Conservation (phyloP, 2,329 filamentous ascomycete species). For the Metarhizium brunneum region DNA sequence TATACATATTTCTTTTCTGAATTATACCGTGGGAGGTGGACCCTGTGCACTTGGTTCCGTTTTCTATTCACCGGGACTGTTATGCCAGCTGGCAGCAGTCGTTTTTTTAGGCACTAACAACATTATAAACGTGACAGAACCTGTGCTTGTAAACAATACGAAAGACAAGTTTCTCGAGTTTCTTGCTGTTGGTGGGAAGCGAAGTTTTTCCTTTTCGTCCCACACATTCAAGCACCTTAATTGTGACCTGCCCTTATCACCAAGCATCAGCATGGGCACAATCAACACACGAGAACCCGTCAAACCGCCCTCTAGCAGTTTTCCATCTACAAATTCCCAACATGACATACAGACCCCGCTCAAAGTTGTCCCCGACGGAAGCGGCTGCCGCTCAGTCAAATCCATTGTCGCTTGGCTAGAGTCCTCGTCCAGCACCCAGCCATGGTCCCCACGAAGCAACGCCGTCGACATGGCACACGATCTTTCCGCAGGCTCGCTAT, state of each 20-base stretch:
- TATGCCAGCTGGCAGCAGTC: neutral
- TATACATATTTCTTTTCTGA: neutral
- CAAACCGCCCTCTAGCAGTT: slow-evolving; percentile 16
- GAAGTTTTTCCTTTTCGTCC: neutral
- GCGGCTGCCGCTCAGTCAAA: slow-evolving; percentile 16
- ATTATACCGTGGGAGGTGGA: neutral
- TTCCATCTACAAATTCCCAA: slow-evolving; percentile 19
- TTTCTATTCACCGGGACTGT: neutral
- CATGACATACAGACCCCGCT: slow-evolving; percentile 6
- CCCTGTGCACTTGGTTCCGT: neutral
- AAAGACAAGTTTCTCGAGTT: neutral
- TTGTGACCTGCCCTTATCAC: too few species aligned
- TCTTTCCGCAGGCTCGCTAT: slow-evolving; percentile 2
- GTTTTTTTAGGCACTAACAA: neutral
- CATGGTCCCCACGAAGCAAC: neutral
- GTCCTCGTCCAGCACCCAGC: slow-evolving; percentile 9
- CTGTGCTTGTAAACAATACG: neutral
- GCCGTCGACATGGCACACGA: neutral
- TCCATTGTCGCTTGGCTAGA: slow-evolving; percentile 24
- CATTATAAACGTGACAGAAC: neutral
- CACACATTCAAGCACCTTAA: neutral
- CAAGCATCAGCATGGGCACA: slow-evolving; percentile 5
- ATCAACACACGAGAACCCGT: slow-evolving; percentile 9
- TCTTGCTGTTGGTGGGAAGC: neutral
- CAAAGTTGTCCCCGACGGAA: neutral